Evolutionary conservation across 176 grass and related monocot species (phyloP).

Genomic region (Carex cristatella): DNA sequence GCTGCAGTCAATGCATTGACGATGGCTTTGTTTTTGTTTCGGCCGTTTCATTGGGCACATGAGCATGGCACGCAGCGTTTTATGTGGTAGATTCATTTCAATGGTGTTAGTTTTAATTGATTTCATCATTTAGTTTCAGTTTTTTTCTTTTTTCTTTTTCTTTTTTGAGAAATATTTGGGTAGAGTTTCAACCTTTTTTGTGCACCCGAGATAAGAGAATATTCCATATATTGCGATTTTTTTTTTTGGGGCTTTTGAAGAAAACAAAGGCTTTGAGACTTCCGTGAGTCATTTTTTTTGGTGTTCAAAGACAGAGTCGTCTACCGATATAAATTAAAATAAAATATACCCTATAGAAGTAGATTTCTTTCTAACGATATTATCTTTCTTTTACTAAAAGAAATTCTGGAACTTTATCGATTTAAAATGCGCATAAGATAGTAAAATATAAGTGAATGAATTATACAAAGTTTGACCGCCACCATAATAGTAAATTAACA

Average conservation of each 20-base stretch:
- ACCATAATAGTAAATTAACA: no score
- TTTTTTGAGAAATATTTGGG: background rate
- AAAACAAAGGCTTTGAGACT: background rate
- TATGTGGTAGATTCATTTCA: slow-evolving; percentile 64
- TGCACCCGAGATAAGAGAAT: background rate
- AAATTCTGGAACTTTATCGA: no score
- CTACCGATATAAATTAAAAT: no score
- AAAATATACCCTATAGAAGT: no score
- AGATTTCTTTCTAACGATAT: no score
- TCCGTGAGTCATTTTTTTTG: background rate
- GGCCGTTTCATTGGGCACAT: slow-evolving; percentile 75
- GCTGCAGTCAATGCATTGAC: slow-evolving; percentile 46
- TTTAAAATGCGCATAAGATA: no score
- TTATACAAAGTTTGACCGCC: no score
- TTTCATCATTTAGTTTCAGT: background rate
- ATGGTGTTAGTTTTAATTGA: background rate
- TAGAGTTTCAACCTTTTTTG: background rate
- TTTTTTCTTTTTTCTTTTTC: background rate
- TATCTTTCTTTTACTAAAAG: no score
- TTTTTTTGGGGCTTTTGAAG: background rate
- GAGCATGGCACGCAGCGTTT: slow-evolving; percentile 71
- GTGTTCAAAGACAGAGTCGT: no score
- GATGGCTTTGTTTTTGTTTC: slow-evolving; percentile 63
- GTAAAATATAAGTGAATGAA: no score
- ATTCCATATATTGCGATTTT: background rate